phyloP scores from a whole-genome alignment of 148 eudicot species.

The Agrostemma githago region DNA sequence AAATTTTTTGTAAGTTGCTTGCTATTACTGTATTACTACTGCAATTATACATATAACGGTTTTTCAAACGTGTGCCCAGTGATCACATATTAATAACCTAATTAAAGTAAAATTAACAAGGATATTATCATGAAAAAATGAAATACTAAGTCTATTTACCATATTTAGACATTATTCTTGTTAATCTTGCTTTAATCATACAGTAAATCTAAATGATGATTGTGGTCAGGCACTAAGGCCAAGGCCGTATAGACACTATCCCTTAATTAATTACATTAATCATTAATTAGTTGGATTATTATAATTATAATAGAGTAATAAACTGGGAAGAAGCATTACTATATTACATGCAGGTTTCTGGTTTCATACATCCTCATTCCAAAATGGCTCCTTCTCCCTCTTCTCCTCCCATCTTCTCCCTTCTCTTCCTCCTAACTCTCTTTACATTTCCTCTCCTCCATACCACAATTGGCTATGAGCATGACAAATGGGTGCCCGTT shows the following conservation, averaged over 20 bases:
- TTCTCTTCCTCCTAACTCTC: constrained; percentile 15
- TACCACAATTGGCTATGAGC: constrained; percentile 16
- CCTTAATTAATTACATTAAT: not conserved
- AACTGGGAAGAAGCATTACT: not conserved
- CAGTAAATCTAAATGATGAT: not conserved
- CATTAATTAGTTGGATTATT: not conserved
- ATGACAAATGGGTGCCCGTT: constrained; percentile 10
- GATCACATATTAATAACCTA: too few relatives aligned
- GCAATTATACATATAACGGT: too few relatives aligned
- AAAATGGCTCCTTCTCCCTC: constrained; percentile 31
- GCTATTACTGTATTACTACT: not conserved
- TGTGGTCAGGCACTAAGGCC: constrained; percentile 18
- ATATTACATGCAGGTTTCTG: constrained; percentile 23
- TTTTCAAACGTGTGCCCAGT: too few relatives aligned
- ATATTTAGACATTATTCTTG: too few relatives aligned
- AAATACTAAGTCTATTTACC: too few relatives aligned
- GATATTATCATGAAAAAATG: too few relatives aligned
- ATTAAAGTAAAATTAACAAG: too few relatives aligned
- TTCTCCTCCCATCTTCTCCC: constrained; percentile 15
- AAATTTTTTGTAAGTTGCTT: not conserved
- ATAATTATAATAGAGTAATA: constrained; percentile 5
- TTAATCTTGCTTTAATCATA: too few relatives aligned
- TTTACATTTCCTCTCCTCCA: constrained; percentile 19
- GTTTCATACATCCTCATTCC: constrained; percentile 6
- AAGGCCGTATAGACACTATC: constrained; percentile 12